Percentiles rank a stretch among this genome's conserved stretches.
These are phyloP conservation scores for Metschnikowia henanensis DNA, from an alignment of 805 yeast genomes.

Conservation along the genomic window DNA sequence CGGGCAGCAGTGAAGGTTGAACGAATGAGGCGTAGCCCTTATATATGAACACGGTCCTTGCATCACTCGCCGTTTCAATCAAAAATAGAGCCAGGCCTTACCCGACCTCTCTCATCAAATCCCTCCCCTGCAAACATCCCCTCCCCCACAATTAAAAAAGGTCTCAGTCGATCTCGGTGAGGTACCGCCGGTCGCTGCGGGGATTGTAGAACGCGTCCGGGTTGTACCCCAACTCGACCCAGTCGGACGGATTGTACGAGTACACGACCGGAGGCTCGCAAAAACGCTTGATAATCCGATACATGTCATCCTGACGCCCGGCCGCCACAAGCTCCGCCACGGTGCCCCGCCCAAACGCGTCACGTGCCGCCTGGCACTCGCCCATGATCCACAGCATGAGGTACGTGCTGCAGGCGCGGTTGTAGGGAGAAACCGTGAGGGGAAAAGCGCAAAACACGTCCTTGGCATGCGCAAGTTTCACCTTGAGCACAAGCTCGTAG, in stretches of 20 bases:
- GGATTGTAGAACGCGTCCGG: conserved; percentile 32
- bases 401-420: conserved; percentile 46
- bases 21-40: too few species aligned
- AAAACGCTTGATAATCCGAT: conserved; percentile 22
- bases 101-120: too few species aligned
- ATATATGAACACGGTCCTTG: too few species aligned
- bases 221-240: conserved; percentile 41
- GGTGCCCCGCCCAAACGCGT: conserved; percentile 32
- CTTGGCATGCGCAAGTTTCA: conserved; percentile 49
- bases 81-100: too few species aligned
- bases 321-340: conserved; percentile 22
- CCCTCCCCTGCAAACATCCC: not conserved
- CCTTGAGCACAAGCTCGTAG: conserved; percentile 50
- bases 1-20: too few species aligned
- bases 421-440: conserved; percentile 54
- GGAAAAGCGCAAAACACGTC: conserved; percentile 52
- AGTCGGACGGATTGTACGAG: conserved; percentile 31
- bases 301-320: conserved; percentile 22
- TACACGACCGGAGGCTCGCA: conserved; percentile 30
- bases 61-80: too few species aligned
- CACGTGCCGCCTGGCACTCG: conserved; percentile 49
- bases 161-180: conserved; percentile 8
- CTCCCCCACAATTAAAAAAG: too few species aligned
- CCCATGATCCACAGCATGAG: conserved; percentile 52
- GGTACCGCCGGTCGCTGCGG: conserved; percentile 6